Conservation (phyloP, 169 alveolate species). For the Babesia bovis region DNA sequence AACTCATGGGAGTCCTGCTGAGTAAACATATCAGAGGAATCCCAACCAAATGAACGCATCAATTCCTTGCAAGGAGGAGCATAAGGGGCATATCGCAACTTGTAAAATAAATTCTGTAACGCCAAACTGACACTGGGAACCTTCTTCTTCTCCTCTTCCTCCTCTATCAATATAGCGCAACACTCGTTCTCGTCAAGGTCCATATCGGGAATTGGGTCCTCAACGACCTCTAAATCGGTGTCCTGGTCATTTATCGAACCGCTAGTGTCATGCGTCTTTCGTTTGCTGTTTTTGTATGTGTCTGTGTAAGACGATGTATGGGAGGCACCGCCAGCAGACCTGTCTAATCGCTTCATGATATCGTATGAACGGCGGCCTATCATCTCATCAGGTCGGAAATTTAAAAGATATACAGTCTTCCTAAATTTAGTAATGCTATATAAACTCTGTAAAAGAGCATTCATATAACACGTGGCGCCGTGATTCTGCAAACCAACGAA, state of each 20-base stretch:
- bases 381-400: conserved; percentile 68
- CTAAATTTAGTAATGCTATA: conserved; percentile 96
- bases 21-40: conserved; percentile 91
- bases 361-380: conserved; percentile 59
- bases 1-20: conserved; percentile 98
- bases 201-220: conserved; percentile 11
- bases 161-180: conserved; percentile 76
- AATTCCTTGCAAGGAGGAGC: conserved; percentile 89
- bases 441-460: conserved; percentile 94
- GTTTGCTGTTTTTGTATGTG: conserved; percentile 24
- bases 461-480: conserved; percentile 99
- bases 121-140: conserved; percentile 83
- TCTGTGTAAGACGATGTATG: background rate
- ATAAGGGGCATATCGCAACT: conserved; percentile 85
- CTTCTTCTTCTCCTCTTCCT: conserved; percentile 78
- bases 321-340: conserved; percentile 14
- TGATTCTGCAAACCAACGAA: conserved; percentile 93
- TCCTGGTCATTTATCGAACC: background rate
- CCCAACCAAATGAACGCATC: conserved; percentile 95
- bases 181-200: conserved; percentile 72
- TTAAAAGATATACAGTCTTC: conserved; percentile 85
- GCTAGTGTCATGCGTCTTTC: conserved; percentile 34
- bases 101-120: conserved; percentile 90
- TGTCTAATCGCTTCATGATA: conserved; percentile 48
- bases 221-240: background rate